Evolutionary conservation across 768 basidiomycete genomes (phyloP), one percentile per base, ranked within the genome.

Genomic region (Vararia minispora): DNA sequence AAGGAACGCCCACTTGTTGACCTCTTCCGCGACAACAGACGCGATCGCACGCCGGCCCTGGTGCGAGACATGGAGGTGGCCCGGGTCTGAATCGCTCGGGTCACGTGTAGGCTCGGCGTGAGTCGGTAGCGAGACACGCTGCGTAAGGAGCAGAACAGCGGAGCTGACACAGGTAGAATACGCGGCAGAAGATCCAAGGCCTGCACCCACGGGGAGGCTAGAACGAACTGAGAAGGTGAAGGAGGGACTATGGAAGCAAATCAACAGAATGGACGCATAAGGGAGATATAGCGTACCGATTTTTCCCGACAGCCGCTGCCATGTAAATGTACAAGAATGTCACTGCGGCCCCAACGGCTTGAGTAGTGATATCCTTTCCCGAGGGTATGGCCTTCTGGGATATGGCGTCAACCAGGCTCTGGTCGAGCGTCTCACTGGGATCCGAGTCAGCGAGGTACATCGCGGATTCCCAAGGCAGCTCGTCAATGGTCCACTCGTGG

Each of bases 311-410:
- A 28, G 71, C 68, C 54, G 95, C 67, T 27, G 71, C 68, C 78
- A 98, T 83, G 64, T 95, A 95, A 42, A 97, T 65, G 62, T 98
- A 98, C 50, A 98, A 63, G 70, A 95, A 97, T 8, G 89, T 79
- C 21, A 87, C 56, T 6, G 65, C 63, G 0, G 79, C 72, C 4
- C 59, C 65, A 22, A 62, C 63, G 29, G 71, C 56, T 43, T 66
- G 59, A 1, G 53, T 35, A 3, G 55, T 53, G 32, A 58, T 56
- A 13, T 58, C 47, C 11, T 53, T 41, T 14, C 52, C 44, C 8
- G 56, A 43, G 1, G 66, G 63, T 11, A 75, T 52, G 20, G 58
- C 63, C 16, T 56, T 52, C 28, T 60, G 48, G 27, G 71, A 73
- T 44, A 97, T 74, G 10, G 83, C 80, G 33, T 79, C 72, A 9